Evolutionary conservation across 2,329 filamentous ascomycete species (phyloP), one percentile per base, ranked within the genome.

Genomic region (Apiospora marii): DNA sequence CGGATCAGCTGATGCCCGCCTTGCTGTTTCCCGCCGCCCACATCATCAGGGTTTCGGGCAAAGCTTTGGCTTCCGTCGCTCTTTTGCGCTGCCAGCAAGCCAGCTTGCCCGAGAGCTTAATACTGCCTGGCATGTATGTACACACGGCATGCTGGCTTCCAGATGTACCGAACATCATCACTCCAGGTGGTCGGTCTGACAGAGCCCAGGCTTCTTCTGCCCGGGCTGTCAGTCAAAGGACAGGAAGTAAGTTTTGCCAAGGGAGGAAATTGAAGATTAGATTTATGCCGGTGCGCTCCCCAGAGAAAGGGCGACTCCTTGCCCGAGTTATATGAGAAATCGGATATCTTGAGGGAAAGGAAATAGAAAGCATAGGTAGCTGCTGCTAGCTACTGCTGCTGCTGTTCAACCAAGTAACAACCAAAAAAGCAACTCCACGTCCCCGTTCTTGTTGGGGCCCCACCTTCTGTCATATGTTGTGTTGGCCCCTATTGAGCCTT

Each of bases 1-100:
- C 43, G 27, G 41, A 48, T 68, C 67, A 48, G 67, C 41, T 68
- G 67, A 48, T 48, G 67, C 30, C 67, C 67, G 67, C 67, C 67
- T 68, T 68, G 67, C 41, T 46, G n/a, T 68, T n/a, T 64, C 67
- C 14, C 41, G 41, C 46, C 46, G n/a, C 67, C 67, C 27, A 43
- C 22, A 27, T 41, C 30, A 44, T 46, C 58, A 64, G 22, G 58
- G 41, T n/a, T 64, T 64, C 22, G 58, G 58, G 34, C 5, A 24
- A 37, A 22, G 58, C 58, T 64, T 64, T 30, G 58, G 58, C 34
- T 64, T 64, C 34, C 58, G 34, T 64, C 34, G 58, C 58, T n/a
- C 34, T 37, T 13, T 37, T 19, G 10, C 30, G 30, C 27, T 22
- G 30, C 49, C 49, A 27, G 49, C 49, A n/a, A 27, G 49, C n/a